Conservation (phyloP, 371 early-diverging fungal species). For the Basidiobolus meristosporus region DNA sequence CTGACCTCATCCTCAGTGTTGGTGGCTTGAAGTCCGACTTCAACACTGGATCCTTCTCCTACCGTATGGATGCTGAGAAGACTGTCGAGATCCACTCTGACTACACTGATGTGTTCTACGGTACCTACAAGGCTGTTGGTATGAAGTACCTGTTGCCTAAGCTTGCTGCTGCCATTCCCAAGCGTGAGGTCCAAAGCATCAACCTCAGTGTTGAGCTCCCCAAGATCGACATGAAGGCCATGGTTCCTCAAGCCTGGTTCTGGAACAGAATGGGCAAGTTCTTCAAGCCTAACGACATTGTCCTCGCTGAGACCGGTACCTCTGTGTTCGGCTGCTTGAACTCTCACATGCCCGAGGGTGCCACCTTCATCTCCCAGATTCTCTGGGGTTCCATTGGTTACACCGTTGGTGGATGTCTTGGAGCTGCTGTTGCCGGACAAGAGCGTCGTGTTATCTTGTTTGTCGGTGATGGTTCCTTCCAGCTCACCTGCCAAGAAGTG, state of each 20-base stretch:
- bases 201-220: too few relatives aligned
- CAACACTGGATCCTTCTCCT: slow-evolving; percentile 12
- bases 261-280: slow-evolving; percentile 16
- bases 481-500: slow-evolving; percentile 20
- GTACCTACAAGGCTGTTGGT: too few relatives aligned
- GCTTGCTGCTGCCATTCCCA: too few relatives aligned
- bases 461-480: slow-evolving; percentile 30
- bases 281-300: slow-evolving; percentile 11
- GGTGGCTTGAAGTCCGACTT: slow-evolving; percentile 20
- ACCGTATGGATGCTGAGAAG: background rate
- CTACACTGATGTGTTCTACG: slow-evolving; percentile 1
- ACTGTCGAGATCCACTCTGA: slow-evolving; percentile 3
- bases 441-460: slow-evolving; percentile 9
- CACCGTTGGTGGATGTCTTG: slow-evolving; percentile 6
- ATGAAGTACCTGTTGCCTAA: too few relatives aligned
- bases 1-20: slow-evolving; percentile 20
- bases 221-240: slow-evolving; percentile 1
- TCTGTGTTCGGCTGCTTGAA: slow-evolving; percentile 18
- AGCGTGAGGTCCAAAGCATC: too few relatives aligned
- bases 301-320: slow-evolving; percentile 27
- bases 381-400: slow-evolving; percentile 23
- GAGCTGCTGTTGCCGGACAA: slow-evolving; percentile 1
- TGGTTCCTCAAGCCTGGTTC: slow-evolving; percentile 13
- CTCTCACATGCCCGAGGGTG: slow-evolving; percentile 11
- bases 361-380: slow-evolving; percentile 14